Percentiles rank a stretch among this genome's conserved stretches.
Conservation (phyloP, 2,329 filamentous ascomycete species). For the Cladobotryum protrusum region DNA sequence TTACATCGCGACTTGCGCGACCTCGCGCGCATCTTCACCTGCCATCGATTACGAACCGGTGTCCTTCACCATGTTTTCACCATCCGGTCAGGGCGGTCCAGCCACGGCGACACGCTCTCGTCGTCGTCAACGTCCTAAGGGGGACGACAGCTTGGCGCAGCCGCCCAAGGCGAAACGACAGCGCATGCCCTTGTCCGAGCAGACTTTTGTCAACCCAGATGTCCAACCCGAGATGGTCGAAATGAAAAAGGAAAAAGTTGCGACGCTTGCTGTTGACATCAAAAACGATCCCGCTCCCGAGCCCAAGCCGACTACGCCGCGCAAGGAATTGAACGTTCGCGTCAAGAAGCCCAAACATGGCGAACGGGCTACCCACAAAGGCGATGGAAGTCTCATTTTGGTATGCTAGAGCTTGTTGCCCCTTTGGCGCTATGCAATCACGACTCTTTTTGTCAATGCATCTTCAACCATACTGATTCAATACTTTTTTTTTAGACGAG, state of each 20-base stretch:
- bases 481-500: conserved; percentile 52
- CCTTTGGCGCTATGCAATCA: background rate
- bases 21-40: conserved; percentile 8
- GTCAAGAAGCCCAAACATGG: conserved; percentile 57
- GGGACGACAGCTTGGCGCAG: conserved; percentile 46
- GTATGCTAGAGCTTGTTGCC: conserved; percentile 37
- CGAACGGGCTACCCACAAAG: conserved; percentile 56
- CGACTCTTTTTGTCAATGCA: no score
- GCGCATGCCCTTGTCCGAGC: conserved; percentile 50
- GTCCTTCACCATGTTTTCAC: conserved; percentile 50
- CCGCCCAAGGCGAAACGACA: conserved; percentile 60
- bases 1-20: conserved; percentile 15
- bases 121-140: conserved; percentile 54
- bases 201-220: conserved; percentile 50
- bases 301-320: conserved; percentile 28
- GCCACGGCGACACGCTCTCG: conserved; percentile 54
- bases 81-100: conserved; percentile 45
- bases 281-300: conserved; percentile 43
- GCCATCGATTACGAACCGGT: conserved; percentile 11
- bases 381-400: conserved; percentile 60
- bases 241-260: conserved; percentile 47
- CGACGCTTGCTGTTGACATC: conserved; percentile 30
- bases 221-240: conserved; percentile 48
- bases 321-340: conserved; percentile 52
- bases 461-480: no score